phyloP scores from a whole-genome alignment of 2,329 filamentous ascomycete genomes.

The Cordyceps farinosa region DNA sequence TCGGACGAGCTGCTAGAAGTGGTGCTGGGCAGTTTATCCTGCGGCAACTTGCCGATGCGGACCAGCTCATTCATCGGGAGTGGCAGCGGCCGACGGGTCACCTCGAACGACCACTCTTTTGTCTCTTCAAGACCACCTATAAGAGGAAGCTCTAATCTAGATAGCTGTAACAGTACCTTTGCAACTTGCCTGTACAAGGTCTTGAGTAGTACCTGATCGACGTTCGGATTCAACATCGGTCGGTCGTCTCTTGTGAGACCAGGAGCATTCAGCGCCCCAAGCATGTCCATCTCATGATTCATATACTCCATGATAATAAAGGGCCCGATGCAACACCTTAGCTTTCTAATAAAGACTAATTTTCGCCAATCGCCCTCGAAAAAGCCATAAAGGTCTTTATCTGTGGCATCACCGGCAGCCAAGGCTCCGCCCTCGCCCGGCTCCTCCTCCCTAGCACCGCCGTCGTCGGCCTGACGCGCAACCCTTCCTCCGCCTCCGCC shows the following conservation, averaged over 20 bases:
- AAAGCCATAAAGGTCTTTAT: slow-evolving; percentile 37
- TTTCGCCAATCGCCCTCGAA: neutral
- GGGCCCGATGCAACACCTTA: slow-evolving; percentile 13
- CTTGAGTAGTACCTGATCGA: neutral
- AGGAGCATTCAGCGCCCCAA: neutral
- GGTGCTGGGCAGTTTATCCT: neutral
- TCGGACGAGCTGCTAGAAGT: neutral
- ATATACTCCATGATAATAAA: slow-evolving; percentile 22
- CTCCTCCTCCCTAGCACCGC: slow-evolving; percentile 33
- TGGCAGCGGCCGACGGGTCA: neutral
- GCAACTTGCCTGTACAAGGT: neutral
- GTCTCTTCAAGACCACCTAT: slow-evolving; percentile 7
- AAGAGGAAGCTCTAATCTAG: neutral
- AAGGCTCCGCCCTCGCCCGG: slow-evolving; percentile 35
- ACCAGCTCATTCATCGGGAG: neutral
- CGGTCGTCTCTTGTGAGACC: neutral
- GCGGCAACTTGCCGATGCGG: neutral
- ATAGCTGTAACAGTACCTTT: neutral
- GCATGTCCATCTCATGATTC: slow-evolving; percentile 7
- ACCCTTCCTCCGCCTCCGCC: slow-evolving; percentile 28
- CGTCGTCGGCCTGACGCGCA: slow-evolving; percentile 27
- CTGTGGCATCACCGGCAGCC: slow-evolving; percentile 37
- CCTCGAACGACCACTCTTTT: neutral
- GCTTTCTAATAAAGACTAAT: neutral
- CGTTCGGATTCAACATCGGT: neutral